Conservation (phyloP, 805 yeast species). For the Metahyphopichia silvanorum region DNA sequence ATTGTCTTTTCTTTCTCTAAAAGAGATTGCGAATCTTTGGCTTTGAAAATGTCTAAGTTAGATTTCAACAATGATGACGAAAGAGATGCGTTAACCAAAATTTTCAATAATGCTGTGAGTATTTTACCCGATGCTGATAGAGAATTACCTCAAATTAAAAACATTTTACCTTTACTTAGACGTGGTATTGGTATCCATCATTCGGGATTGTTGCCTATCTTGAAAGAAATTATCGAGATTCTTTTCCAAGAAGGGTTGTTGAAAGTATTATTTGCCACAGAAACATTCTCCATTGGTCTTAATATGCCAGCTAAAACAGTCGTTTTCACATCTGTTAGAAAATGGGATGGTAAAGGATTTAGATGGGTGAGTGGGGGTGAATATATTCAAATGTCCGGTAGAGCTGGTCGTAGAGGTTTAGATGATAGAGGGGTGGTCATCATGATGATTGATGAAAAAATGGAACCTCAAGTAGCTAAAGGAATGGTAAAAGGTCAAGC, state of each 20-base stretch:
- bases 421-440: slow-evolving; percentile 99
- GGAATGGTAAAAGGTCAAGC: slow-evolving; percentile 99
- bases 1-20: slow-evolving; percentile 98
- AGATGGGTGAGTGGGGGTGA: slow-evolving; percentile 99
- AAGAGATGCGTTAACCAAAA: slow-evolving; percentile 84
- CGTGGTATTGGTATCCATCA: slow-evolving; percentile 99
- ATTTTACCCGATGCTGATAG: slow-evolving; percentile 87
- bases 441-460: slow-evolving; percentile 98
- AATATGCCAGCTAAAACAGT: slow-evolving; percentile 99
- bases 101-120: slow-evolving; percentile 85
- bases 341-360: slow-evolving; percentile 97
- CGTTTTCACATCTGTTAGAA: slow-evolving; percentile 94
- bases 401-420: slow-evolving; percentile 99
- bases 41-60: slow-evolving; percentile 90
- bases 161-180: slow-evolving; percentile 80
- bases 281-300: slow-evolving; percentile 95
- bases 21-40: slow-evolving; percentile 93
- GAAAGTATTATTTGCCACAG: slow-evolving; percentile 95
- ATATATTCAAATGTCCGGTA: slow-evolving; percentile 98
- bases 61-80: slow-evolving; percentile 95
- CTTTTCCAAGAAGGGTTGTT: slow-evolving; percentile 94
- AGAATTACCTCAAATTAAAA: slow-evolving; percentile 91
- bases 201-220: slow-evolving; percentile 89
- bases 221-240: slow-evolving; percentile 93
- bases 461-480: slow-evolving; percentile 99